Percentiles rank a stretch among this genome's conserved stretches.
Evolutionary conservation across 2,329 filamentous ascomycete species (phyloP).

Genomic region (Diaporthe citri): DNA sequence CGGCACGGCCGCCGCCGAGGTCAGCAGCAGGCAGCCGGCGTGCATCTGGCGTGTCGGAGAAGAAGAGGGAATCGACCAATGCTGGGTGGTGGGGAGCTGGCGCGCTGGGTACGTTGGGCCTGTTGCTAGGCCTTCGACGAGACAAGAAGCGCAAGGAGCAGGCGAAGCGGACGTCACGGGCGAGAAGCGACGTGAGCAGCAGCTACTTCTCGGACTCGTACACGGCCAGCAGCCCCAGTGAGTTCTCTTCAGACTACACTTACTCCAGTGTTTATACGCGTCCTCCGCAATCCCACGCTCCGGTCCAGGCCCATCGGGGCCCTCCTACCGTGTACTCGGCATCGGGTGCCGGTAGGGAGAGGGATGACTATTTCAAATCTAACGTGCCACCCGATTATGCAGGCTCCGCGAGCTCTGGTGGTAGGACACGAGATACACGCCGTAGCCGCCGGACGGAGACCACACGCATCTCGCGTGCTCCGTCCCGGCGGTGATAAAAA

Average conservation of each 20-base stretch:
- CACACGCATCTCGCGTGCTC: constrained; percentile 38
- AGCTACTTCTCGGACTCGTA: constrained; percentile 68
- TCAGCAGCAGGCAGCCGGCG: constrained; percentile 56
- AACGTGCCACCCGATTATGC: constrained; percentile 40
- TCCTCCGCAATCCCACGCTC: constrained; percentile 28
- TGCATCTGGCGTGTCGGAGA: constrained; percentile 56
- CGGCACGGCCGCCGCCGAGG: constrained; percentile 51
- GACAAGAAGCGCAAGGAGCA: constrained; percentile 62
- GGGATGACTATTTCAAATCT: constrained; percentile 41
- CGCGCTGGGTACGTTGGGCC: constrained; percentile 63
- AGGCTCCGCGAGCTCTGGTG: constrained; percentile 55
- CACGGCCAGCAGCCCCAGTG: constrained; percentile 64
- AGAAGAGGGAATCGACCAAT: constrained; percentile 58
- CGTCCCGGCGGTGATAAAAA: constrained; percentile 38
- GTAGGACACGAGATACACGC: constrained; percentile 54
- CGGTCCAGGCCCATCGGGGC: constrained; percentile 27
- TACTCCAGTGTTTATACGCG: constrained; percentile 40
- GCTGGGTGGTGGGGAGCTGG: constrained; percentile 66
- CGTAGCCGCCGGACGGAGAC: constrained; percentile 43
- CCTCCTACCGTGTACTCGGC: constrained; percentile 27
- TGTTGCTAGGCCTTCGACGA: constrained; percentile 65
- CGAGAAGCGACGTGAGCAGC: constrained; percentile 61
- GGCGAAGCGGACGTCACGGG: constrained; percentile 45
- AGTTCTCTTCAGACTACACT: constrained; percentile 51
- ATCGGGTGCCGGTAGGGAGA: constrained; percentile 30